Evolutionary conservation across 768 basidiomycete species (phyloP), one percentile per base, ranked within the genome.

Genomic region (Ramaria rubella): DNA sequence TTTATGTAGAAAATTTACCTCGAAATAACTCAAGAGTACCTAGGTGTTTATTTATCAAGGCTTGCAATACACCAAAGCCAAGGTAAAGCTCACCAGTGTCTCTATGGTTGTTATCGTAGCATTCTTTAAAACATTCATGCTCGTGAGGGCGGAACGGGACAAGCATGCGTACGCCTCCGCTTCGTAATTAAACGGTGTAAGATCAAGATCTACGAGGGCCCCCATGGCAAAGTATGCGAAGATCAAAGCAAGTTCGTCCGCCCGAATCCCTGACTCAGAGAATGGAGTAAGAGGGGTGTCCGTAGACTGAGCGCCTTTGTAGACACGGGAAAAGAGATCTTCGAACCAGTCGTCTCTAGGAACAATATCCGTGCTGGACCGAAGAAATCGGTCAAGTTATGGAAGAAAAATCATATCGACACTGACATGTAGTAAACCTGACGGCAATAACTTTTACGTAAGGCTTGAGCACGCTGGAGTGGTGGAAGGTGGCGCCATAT

Each of bases 41-140:
- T 53, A 26, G 30, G 40, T 45, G n/a, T 5, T 21, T 17, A 21
- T 42, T 42, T 7, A 3, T 38, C 11, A 42, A 19, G 29, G 27
- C 48, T n/a, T 38, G 7, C 17, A 19, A 4, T 27, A 43, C 27
- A 1, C 5, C 38, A 45, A 48, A 17, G 46, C 7, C 11, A 40
- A n/a, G 64, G 85, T 87, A 8, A 46, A 77, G 63, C 85, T 83
- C 70, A 84, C 73, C 59, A 88, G 64, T 65, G 85, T 83, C 68
- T 89, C 87, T 27, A 89, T 81, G 21, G 87, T 87, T 23, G 81
- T 79, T 43, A 86, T 67, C 0, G 81, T 80, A 7, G 87, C 86
- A 62, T 85, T 84, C 69, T 87, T 85, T 36, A 88, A 67, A 19
- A 89, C 79, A 0, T 85, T 76, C 62, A 85, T 82, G 12, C 86